A percentile compares a stretch with the other conserved stretches of the same genome.
Evolutionary conservation across 495 filamentous ascomycete genomes (phyloP).

Genomic region (Aspergillus haitiensis): DNA sequence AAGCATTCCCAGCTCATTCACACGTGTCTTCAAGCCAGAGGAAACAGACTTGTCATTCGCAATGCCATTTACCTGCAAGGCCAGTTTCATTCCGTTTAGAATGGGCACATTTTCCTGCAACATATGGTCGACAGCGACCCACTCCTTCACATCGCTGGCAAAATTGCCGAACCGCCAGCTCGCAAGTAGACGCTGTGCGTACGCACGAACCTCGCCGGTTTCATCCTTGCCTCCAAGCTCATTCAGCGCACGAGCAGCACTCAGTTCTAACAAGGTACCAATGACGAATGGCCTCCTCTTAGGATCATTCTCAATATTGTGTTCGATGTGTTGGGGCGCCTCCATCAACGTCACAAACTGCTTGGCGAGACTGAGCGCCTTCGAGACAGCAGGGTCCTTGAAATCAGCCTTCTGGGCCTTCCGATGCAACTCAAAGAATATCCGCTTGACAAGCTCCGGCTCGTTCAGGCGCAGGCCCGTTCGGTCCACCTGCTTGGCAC

Average conservation of each 20-base stretch:
- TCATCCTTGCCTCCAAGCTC: constrained; percentile 33
- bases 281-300: constrained; percentile 42
- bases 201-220: constrained; percentile 35
- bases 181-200: constrained; percentile 38
- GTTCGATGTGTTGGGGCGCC: constrained; percentile 39
- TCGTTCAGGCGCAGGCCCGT: constrained; percentile 54
- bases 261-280: constrained; percentile 47
- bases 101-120: constrained; percentile 35
- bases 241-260: constrained; percentile 38
- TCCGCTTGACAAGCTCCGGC: constrained; percentile 38
- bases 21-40: constrained; percentile 22
- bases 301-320: constrained; percentile 28
- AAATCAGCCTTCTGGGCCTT: constrained; percentile 47
- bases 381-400: constrained; percentile 34
- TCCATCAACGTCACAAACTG: constrained; percentile 55
- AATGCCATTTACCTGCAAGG: constrained; percentile 25
- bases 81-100: constrained; percentile 36
- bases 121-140: constrained; percentile 21
- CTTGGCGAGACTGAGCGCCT: constrained; percentile 46
- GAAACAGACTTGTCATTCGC: constrained; percentile 15
- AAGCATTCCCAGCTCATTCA: constrained; percentile 23
- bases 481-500: constrained; percentile 42
- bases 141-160: constrained; percentile 17
- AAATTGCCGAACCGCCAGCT: constrained; percentile 30
- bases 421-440: constrained; percentile 54